phyloP scores from a whole-genome alignment of 2,329 filamentous ascomycete species.

The Botrytis cinerea region DNA sequence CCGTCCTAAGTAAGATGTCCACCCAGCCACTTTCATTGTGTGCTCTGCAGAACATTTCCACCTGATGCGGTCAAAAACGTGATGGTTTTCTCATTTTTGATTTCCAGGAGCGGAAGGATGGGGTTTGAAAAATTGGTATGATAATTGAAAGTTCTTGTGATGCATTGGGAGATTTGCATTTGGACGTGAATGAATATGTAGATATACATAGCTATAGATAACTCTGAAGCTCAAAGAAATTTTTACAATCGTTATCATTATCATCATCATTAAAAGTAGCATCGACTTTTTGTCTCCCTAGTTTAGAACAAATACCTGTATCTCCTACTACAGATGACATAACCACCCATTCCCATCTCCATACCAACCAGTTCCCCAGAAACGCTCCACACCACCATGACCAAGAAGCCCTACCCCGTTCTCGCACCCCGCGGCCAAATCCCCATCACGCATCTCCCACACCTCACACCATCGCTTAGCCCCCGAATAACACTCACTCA shows the following conservation, averaged over 20 bases:
- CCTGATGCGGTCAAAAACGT: neutral
- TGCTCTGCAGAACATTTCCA: neutral
- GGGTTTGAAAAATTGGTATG: neutral
- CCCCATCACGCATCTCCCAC: slow-evolving; percentile 5
- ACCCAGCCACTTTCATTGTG: neutral
- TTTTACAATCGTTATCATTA: neutral
- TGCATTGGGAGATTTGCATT: neutral
- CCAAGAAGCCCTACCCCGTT: neutral
- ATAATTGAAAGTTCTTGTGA: neutral
- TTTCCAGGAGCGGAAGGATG: neutral
- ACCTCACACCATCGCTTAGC: neutral
- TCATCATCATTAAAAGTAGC: neutral
- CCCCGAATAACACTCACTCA: slow-evolving; percentile 21
- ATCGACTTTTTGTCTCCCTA: no score
- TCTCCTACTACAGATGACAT: neutral
- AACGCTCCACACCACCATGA: neutral
- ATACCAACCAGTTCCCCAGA: neutral
- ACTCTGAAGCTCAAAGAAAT: neutral
- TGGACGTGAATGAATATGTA: neutral
- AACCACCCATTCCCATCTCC: neutral
- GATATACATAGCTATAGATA: neutral
- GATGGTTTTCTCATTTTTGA: neutral
- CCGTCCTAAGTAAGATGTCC: neutral
- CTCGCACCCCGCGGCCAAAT: slow-evolving; percentile 11
- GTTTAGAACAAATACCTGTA: neutral